Percentiles rank a stretch among this genome's conserved stretches.
phyloP scores from a whole-genome alignment of 805 yeast genomes.

The Kuraishia capsulata region DNA sequence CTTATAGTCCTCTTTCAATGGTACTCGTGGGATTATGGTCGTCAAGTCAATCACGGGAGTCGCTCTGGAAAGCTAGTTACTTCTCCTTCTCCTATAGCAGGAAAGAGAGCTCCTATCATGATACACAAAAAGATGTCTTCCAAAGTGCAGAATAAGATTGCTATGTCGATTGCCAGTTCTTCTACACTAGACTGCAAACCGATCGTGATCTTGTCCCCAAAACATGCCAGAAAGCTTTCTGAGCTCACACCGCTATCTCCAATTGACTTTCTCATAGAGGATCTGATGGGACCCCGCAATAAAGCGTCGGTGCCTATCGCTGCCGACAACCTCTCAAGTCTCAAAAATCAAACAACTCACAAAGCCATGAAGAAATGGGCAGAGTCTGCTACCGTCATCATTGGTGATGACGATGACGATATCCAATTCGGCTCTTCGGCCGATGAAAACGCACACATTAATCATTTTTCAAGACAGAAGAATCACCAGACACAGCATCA shows the following conservation, averaged over 20 bases:
- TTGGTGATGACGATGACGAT: background rate
- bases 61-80: background rate
- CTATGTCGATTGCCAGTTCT: background rate
- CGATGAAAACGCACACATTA: too few relatives aligned
- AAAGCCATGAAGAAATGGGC: background rate
- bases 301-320: background rate
- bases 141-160: background rate
- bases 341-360: background rate
- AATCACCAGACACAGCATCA: too few relatives aligned
- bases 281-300: constrained; percentile 8
- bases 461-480: too few relatives aligned
- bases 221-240: constrained; percentile 19
- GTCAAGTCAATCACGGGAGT: background rate
- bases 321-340: background rate
- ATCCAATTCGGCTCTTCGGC: too few relatives aligned
- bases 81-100: background rate
- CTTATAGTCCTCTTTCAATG: constrained; percentile 34
- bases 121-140: background rate
- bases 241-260: constrained; percentile 26
- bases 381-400: background rate
- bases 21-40: constrained; percentile 16
- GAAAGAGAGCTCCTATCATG: background rate
- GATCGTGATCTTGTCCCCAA: constrained; percentile 16
- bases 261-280: constrained; percentile 23
- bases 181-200: constrained; percentile 2